Conservation (phyloP, 2,329 filamentous ascomycete genomes). For the Alternaria brassicae region DNA sequence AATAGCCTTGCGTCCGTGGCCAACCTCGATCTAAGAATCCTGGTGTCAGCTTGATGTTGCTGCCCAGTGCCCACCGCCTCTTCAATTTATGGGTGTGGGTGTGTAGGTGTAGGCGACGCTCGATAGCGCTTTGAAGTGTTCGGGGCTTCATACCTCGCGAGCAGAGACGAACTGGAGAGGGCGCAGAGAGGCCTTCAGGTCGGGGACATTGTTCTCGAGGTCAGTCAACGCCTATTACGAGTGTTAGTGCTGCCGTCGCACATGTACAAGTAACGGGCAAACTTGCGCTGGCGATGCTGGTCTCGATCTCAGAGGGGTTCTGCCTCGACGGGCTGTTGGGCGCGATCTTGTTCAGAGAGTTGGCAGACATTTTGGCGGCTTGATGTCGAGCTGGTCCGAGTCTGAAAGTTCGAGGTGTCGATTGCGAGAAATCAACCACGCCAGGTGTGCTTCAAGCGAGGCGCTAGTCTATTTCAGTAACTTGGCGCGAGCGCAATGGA, state of each 20-base stretch:
- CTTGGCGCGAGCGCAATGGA: slow-evolving; percentile 2
- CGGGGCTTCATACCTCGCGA: slow-evolving; percentile 85
- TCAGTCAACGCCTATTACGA: slow-evolving; percentile 75
- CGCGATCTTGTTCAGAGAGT: slow-evolving; percentile 95
- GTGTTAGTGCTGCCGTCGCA: slow-evolving; percentile 26
- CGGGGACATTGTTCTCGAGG: slow-evolving; percentile 98
- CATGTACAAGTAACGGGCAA: slow-evolving; percentile 7
- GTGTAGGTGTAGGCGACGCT: slow-evolving; percentile 35
- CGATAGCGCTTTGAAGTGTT: slow-evolving; percentile 36
- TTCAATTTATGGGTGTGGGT: slow-evolving; percentile 47
- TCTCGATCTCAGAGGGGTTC: slow-evolving; percentile 97
- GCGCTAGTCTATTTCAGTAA: neutral
- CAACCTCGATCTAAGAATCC: slow-evolving; percentile 92
- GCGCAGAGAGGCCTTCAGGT: slow-evolving; percentile 94
- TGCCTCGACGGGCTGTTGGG: slow-evolving; percentile 94
- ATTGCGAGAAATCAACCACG: neutral
- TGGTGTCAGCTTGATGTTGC: slow-evolving; percentile 62
- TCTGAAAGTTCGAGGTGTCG: slow-evolving; percentile 27
- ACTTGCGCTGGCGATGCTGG: slow-evolving; percentile 88
- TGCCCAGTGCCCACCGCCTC: slow-evolving; percentile 65
- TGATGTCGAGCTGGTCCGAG: slow-evolving; percentile 38
- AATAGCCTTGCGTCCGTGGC: slow-evolving; percentile 99
- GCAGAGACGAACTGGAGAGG: slow-evolving; percentile 99
- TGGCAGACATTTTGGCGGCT: slow-evolving; percentile 63
- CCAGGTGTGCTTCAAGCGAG: slow-evolving; percentile 14